A percentile compares a stretch with the other conserved stretches of the same genome.
phyloP scores from a whole-genome alignment of 495 filamentous ascomycete genomes.

The Aspergillus ellipticus region DNA sequence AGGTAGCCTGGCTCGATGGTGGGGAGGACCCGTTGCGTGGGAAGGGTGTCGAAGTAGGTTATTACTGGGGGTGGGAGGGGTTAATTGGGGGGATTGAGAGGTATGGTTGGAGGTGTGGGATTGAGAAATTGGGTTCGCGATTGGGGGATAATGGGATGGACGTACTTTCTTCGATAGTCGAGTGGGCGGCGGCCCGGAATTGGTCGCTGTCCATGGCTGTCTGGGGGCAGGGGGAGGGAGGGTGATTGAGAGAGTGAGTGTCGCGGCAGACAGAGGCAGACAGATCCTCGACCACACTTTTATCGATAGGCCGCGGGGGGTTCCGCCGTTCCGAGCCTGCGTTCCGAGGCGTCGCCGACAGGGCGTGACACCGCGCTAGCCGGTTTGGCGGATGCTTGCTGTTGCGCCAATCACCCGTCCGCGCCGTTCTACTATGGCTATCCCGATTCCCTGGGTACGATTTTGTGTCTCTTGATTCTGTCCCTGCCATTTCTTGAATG shows the following conservation, averaged over 20 bases:
- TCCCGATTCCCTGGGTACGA: too few species aligned
- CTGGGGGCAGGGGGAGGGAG: not conserved
- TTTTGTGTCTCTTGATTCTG: too few species aligned
- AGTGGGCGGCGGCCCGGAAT: slow-evolving; percentile 76
- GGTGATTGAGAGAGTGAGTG: too few species aligned
- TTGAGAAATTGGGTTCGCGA: too few species aligned
- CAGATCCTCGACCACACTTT: not conserved
- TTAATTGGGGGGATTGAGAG: slow-evolving; percentile 6
- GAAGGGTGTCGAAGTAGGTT: slow-evolving; percentile 75
- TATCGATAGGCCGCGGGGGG: not conserved
- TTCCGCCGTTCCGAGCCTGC: not conserved
- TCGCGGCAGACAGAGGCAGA: not conserved
- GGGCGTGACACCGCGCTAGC: too few species aligned
- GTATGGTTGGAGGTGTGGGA: too few species aligned
- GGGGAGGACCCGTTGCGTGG: slow-evolving; percentile 68
- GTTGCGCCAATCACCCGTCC: too few species aligned
- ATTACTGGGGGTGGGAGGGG: slow-evolving; percentile 54
- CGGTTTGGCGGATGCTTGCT: too few species aligned
- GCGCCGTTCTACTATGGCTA: too few species aligned
- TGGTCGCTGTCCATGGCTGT: slow-evolving; percentile 85
- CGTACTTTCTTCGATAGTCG: slow-evolving; percentile 82
- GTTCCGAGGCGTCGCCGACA: not conserved
- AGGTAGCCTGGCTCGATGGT: slow-evolving; percentile 85
- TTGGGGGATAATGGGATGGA: slow-evolving; percentile 3
- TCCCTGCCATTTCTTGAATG: too few species aligned